Base-by-base conservation (phyloP, 2,329 filamentous ascomycete genomes). In the Basipetospora chlamydospora region DNA sequence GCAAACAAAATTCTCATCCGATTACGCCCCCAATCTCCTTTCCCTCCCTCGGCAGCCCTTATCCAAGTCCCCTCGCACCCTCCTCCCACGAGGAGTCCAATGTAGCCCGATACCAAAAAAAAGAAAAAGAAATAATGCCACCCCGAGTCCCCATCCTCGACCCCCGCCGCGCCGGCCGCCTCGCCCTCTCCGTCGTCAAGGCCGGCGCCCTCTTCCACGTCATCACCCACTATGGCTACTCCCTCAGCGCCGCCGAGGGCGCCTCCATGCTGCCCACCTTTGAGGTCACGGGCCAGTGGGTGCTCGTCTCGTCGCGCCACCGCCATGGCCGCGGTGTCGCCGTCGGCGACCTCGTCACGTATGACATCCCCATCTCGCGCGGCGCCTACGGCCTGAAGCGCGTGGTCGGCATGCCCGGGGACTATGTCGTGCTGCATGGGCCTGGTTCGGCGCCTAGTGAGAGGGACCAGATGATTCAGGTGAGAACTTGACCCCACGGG, bases 251-350 rank as follows among this genome's bases (percentile, higher is more conserved):
- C 4, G 75, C 76, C 12, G 63, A 64, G 18, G 88, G 88, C 2
- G 75, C 85, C 3, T 88, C 81, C 13, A 96, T 96, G 90, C 70
- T 90, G 35, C 88, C 88, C 6, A 94, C 85, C 0, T 76, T 95
- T 42, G 64, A 67, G 17, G 64, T 76, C 2, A 56, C 64, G 7
- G 77, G 77, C 39, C 80, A 88, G 50, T 76, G 64, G 55, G 64
- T 88, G 32, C 54, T 87, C 10, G 70, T 83, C 37, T 76, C 75
- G 41, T 75, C 75, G 46, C 60, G 65, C n/a, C 70, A 79, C 55
- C 72, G 79, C 6, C 65, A 73, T 21, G 88, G 88, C 4, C 71
- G 78, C 23, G 55, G 58, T 46, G 51, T 75, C 11, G 51, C 59
- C 34, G 77, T 94, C n/a, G 90, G 90, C 20, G 90, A 98, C 56